Evolutionary conservation across 2,329 filamentous ascomycete genomes (phyloP).

Genomic region (Ceratocystis cacaofunesta): DNA sequence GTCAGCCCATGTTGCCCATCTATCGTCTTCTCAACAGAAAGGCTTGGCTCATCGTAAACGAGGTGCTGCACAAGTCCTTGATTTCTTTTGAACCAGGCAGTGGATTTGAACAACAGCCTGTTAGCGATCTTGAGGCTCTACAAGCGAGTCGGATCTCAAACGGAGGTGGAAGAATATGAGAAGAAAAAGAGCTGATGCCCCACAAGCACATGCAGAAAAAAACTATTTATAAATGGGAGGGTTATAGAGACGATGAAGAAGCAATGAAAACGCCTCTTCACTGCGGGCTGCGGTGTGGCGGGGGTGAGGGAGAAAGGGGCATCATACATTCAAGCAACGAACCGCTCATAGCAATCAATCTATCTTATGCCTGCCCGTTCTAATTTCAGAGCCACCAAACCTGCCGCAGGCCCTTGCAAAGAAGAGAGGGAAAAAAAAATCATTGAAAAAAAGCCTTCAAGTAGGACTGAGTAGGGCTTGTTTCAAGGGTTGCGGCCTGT

Average conservation of each 20-base stretch:
- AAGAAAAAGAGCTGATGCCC: neutral
- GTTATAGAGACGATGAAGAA: neutral
- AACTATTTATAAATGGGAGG: neutral
- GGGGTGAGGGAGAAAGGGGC: neutral
- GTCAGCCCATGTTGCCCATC: too few relatives aligned
- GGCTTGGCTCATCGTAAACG: neutral
- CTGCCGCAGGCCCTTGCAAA: neutral
- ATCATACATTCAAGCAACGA: neutral
- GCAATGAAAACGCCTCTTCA: neutral
- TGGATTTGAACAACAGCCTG: neutral
- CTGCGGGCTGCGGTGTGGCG: neutral
- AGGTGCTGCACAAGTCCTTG: neutral
- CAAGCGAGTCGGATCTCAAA: neutral
- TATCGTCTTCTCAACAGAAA: too few relatives aligned
- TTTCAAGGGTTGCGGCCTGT: constrained; percentile 5
- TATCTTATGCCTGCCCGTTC: neutral
- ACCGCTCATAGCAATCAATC: too few relatives aligned
- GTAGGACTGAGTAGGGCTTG: neutral
- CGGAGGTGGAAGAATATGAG: neutral
- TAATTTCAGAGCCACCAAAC: neutral
- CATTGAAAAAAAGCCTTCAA: neutral
- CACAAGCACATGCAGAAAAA: neutral
- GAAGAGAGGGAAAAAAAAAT: neutral
- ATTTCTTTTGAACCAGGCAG: neutral
- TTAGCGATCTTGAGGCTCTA: neutral